phyloP scores from a whole-genome alignment of 768 basidiomycete species.

The Butyriboletus loyo region DNA sequence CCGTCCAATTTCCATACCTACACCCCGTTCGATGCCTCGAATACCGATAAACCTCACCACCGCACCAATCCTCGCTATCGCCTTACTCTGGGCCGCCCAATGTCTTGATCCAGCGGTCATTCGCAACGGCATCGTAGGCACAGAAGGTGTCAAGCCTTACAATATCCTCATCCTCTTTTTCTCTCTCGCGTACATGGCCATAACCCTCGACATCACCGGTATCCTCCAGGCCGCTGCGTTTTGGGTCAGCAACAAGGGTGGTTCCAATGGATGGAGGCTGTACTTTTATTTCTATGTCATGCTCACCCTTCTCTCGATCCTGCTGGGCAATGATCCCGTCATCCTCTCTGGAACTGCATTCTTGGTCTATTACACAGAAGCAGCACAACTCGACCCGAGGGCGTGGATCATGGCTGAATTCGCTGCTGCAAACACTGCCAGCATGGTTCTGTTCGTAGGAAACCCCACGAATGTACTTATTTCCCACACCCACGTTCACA shows the following conservation, averaged over 20 bases:
- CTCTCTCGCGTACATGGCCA: constrained; percentile 88
- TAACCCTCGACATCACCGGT: constrained; percentile 88
- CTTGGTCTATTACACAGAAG: constrained; percentile 81
- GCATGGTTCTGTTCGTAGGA: constrained; percentile 73
- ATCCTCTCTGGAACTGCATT: constrained; percentile 91
- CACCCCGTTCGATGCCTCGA: constrained; percentile 31
- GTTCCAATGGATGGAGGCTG: constrained; percentile 65
- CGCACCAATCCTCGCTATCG: constrained; percentile 51
- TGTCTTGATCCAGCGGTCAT: constrained; percentile 49
- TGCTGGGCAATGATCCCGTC: constrained; percentile 94
- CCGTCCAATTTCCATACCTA: constrained; percentile 41
- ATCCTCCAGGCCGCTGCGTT: constrained; percentile 84
- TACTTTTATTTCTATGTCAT: constrained; percentile 82
- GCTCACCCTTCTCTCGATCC: constrained; percentile 69
- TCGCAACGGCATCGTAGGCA: constrained; percentile 75
- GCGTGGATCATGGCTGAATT: constrained; percentile 78
- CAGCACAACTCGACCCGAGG: constrained; percentile 45
- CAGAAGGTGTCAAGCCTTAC: constrained; percentile 79
- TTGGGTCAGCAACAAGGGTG: constrained; percentile 81
- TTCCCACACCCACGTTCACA: background rate
- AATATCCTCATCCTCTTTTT: constrained; percentile 93
- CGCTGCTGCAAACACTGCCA: constrained; percentile 76
- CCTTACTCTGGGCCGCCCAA: constrained; percentile 53
- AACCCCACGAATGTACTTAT: constrained; percentile 80
- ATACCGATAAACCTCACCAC: constrained; percentile 50